A percentile compares a stretch with the other conserved stretches of the same genome.
phyloP scores from a whole-genome alignment of 768 basidiomycete species.

The Amanita thiersii region DNA sequence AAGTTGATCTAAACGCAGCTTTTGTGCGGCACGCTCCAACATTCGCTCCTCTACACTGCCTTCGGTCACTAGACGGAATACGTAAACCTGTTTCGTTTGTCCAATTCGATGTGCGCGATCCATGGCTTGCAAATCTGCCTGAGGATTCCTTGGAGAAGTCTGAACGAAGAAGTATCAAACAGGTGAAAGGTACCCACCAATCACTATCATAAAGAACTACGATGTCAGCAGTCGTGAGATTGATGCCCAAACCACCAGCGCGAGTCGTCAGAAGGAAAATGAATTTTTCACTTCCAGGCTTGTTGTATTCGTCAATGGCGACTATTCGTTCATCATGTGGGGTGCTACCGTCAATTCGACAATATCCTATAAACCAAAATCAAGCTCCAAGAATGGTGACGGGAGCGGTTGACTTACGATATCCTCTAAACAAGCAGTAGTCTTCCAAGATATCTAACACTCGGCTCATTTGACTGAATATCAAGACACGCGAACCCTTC shows the following conservation, averaged over 20 bases:
- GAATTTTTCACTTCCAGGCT: constrained; percentile 88
- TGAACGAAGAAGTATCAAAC: neutral
- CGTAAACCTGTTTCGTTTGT: constrained; percentile 96
- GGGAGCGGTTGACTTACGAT: constrained; percentile 49
- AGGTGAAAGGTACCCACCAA: constrained; percentile 47
- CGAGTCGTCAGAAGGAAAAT: constrained; percentile 95
- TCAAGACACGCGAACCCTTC: constrained; percentile 91
- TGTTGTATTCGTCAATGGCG: constrained; percentile 98
- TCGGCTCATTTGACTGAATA: constrained; percentile 99
- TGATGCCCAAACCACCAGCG: constrained; percentile 96
- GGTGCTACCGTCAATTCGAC: constrained; percentile 92
- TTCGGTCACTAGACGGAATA: constrained; percentile 95
- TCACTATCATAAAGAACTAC: constrained; percentile 96
- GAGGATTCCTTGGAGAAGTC: constrained; percentile 75
- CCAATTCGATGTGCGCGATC: constrained; percentile 96
- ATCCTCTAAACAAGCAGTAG: constrained; percentile 86
- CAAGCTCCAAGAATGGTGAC: constrained; percentile 5
- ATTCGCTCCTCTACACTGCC: constrained; percentile 95
- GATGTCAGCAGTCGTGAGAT: constrained; percentile 89
- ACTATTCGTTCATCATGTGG: constrained; percentile 94
- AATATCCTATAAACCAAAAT: constrained; percentile 58
- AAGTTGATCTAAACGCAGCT: constrained; percentile 88
- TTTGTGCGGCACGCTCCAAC: constrained; percentile 92
- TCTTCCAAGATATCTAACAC: constrained; percentile 96
- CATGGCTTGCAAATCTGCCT: constrained; percentile 98